Evolutionary conservation across 345 rosid species (phyloP).

Genomic region (Firmiana major): DNA sequence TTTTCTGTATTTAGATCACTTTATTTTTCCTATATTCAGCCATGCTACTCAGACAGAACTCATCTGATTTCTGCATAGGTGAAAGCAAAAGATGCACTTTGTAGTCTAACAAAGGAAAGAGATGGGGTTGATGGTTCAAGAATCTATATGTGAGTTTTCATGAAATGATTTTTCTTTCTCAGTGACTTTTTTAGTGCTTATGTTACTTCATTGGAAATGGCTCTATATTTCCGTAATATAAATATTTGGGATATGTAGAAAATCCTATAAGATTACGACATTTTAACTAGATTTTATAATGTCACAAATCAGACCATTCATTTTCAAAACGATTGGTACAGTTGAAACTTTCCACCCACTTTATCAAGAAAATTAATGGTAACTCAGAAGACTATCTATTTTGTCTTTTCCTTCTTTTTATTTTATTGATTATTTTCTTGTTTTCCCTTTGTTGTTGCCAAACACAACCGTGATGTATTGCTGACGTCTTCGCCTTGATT

Average conservation of each 20-base stretch:
- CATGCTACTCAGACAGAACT: slow-evolving; percentile 1
- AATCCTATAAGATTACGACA: not conserved
- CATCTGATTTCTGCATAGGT: slow-evolving; percentile 41
- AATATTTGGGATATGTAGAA: not conserved
- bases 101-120: slow-evolving; percentile 52
- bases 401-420: too few relatives aligned
- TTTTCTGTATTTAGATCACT: too few relatives aligned
- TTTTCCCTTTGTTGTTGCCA: too few relatives aligned
- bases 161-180: not conserved
- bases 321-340: not conserved
- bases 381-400: too few relatives aligned
- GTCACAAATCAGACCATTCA: not conserved
- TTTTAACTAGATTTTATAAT: not conserved
- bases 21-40: not conserved
- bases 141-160: slow-evolving; percentile 62
- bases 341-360: not conserved
- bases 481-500: too few relatives aligned
- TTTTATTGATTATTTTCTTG: too few relatives aligned
- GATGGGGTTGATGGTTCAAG: slow-evolving; percentile 86
- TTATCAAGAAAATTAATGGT: too few relatives aligned
- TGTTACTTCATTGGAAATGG: not conserved
- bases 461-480: too few relatives aligned
- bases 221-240: not conserved
- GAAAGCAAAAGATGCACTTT: slow-evolving; percentile 66
- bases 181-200: not conserved